Evolutionary conservation across 75 land plant genomes (phyloP), one percentile per base, ranked within the genome.

Genomic region (Cupressus sempervirens): DNA sequence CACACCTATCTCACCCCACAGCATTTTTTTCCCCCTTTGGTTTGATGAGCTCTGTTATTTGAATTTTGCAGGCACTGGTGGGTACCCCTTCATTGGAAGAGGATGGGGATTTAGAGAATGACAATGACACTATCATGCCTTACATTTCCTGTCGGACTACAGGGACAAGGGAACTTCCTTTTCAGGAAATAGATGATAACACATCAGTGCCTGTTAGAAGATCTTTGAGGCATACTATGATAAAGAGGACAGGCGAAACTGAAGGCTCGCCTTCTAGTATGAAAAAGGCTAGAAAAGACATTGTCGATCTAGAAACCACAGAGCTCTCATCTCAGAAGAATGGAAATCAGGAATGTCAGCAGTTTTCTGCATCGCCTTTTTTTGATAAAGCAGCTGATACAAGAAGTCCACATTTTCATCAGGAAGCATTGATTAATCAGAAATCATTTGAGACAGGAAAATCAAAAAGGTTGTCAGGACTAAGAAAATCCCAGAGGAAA

Each of bases 1-100:
- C 14, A 12, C 53, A 50, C 15, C 53, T 13, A 14, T 3, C 10
- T 10, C 50, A 11, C 53, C 10, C 50, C 10, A 50, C 53, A 14
- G 10, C 15, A 50, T 50, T 13, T 0, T 50, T 40, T 76, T 38
- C 38, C 38, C 23, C 9, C 23, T 76, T 76, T 38, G 67, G 67
- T 4, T 20, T 76, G 79, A 76, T 6, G 26, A 38, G 79, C 7
- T 76, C 38, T 7, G 16, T 76, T 76, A 38, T 36, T 76, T 36
- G 79, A 30, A 38, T 76, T 76, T 38, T 76, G 79, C 79, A 76
- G 79, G 79, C 79, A 76, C 23, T 76, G 43, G 8, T 7, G 38
- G 45, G 79, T 23, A 38, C 10, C 45, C 41, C 6, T 76, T 76
- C 79, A 18, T 40, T 40, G 8, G 26, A 40, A 7, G 79, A 76